phyloP scores from a whole-genome alignment of 106 monocot genomes.

The Platanthera zijinensis region DNA sequence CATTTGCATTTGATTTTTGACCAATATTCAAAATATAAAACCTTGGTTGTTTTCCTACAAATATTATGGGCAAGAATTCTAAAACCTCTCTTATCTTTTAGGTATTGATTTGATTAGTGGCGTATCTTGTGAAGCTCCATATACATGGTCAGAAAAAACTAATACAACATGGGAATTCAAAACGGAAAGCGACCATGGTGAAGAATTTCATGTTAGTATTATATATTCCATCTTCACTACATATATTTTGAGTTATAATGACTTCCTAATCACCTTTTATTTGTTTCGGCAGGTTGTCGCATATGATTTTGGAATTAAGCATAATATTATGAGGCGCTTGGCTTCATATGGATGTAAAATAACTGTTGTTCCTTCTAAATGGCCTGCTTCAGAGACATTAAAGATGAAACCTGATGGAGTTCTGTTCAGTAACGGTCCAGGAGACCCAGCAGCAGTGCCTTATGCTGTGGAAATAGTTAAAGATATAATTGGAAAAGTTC shows the following conservation, averaged over 20 bases:
- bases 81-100: conserved; percentile 21
- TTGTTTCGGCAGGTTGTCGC: conserved; percentile 63
- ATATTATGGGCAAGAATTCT: background rate
- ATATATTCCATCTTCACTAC: background rate
- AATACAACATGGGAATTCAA: conserved; percentile 75
- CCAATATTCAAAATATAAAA: background rate
- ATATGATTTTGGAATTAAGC: conserved; percentile 97
- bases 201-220: conserved; percentile 61
- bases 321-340: conserved; percentile 87
- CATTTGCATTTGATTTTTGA: background rate
- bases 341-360: conserved; percentile 93
- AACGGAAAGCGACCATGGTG: conserved; percentile 11
- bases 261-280: conserved; percentile 3
- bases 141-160: conserved; percentile 64
- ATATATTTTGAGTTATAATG: background rate
- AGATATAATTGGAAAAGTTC: conserved; percentile 83
- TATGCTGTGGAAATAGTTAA: conserved; percentile 93
- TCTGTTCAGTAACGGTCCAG: conserved; percentile 94
- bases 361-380: conserved; percentile 88
- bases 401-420: conserved; percentile 90
- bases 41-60: background rate
- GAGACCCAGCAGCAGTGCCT: conserved; percentile 94
- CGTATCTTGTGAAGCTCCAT: conserved; percentile 71
- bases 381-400: conserved; percentile 67
- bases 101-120: conserved; percentile 97